Base-by-base conservation (phyloP, 306 rosid genomes). In the Vicia villosa region DNA sequence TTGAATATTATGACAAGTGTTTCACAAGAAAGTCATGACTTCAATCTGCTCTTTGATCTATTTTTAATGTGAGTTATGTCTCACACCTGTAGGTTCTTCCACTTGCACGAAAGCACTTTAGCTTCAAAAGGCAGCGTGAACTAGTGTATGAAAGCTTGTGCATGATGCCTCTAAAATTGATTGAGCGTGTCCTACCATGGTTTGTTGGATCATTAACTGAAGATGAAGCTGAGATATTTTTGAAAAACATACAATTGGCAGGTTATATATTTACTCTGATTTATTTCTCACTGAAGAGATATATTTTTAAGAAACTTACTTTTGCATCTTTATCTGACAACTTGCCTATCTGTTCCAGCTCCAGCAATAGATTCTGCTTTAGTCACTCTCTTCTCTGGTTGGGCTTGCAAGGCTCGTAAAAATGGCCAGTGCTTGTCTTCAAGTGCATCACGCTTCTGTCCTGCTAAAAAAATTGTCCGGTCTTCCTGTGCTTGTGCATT, bases 361-460 rank as follows among this genome's bases (percentile, higher is more conserved):
- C 99, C 99, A 17, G 83, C 78, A 59, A 51, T 82, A 17, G 99
- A 95, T 89, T 82, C 82, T 69, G 99, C 99, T 79, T 63, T 95
- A 80, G 90, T 91, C 76, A 91, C 99, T 14, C 96, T 95, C 59
- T 91, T 95, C 72, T 84, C 85, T 76, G 99, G 99, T 65, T 95
- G 99, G 99, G 95, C 97, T 79, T 95, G 99, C 86, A 91, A 91
- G 88, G 99, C 96, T 68, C 96, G 95, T 77, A 95, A 84, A 38
- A 82, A 87, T 46, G 96, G 96, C 69, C 78, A 83, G 74, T 91
- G 99, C 79, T 72, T 87, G 82, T 91, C 96, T 73, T 86, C 89
- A 74, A 86, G 88, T 79, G 85, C 68, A 41, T 77, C 74, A 72
- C 89, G 96, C 63, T 87, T 88, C 79, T 95, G 99, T 77, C 87